phyloP scores from a whole-genome alignment of 768 basidiomycete species.

The Tricholoma sp. region DNA sequence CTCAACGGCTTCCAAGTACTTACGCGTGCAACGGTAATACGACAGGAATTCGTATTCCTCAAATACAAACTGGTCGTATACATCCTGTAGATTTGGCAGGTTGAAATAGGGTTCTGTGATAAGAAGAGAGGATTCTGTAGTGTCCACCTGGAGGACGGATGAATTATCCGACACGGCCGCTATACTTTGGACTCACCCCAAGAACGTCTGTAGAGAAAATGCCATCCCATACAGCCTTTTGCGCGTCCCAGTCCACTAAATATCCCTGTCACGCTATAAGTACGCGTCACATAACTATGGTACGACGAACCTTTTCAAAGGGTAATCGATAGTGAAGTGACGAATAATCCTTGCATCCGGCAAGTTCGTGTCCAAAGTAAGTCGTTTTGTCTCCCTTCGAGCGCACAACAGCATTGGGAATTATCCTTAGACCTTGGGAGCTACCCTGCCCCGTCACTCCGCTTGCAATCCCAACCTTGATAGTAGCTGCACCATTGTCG shows the following conservation, averaged over 20 bases:
- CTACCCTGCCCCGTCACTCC: slow-evolving; percentile 19
- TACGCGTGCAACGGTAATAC: slow-evolving; percentile 79
- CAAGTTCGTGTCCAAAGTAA: slow-evolving; percentile 85
- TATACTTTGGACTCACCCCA: slow-evolving; percentile 38
- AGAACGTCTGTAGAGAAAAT: slow-evolving; percentile 71
- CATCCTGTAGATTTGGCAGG: slow-evolving; percentile 84
- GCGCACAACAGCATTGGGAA: slow-evolving; percentile 78
- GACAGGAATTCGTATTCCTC: slow-evolving; percentile 94
- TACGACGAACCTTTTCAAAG: slow-evolving; percentile 70
- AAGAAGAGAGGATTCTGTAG: slow-evolving; percentile 66
- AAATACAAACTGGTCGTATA: slow-evolving; percentile 93
- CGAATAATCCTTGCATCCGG: slow-evolving; percentile 70
- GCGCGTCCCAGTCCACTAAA: slow-evolving; percentile 91
- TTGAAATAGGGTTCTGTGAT: slow-evolving; percentile 96
- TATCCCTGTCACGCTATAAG: slow-evolving; percentile 60
- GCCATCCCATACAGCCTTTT: slow-evolving; percentile 93
- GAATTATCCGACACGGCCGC: neutral
- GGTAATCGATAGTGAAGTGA: slow-evolving; percentile 80
- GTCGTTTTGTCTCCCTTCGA: slow-evolving; percentile 79
- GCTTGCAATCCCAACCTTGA: slow-evolving; percentile 65
- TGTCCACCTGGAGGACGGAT: slow-evolving; percentile 52
- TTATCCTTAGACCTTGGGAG: slow-evolving; percentile 38
- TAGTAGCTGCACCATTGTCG: slow-evolving; percentile 82
- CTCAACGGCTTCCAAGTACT: slow-evolving; percentile 24
- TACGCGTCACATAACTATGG: slow-evolving; percentile 10